phyloP scores from a whole-genome alignment of 192 early-diverging fungal genomes.

The Tieghemiomyces parasiticus region DNA sequence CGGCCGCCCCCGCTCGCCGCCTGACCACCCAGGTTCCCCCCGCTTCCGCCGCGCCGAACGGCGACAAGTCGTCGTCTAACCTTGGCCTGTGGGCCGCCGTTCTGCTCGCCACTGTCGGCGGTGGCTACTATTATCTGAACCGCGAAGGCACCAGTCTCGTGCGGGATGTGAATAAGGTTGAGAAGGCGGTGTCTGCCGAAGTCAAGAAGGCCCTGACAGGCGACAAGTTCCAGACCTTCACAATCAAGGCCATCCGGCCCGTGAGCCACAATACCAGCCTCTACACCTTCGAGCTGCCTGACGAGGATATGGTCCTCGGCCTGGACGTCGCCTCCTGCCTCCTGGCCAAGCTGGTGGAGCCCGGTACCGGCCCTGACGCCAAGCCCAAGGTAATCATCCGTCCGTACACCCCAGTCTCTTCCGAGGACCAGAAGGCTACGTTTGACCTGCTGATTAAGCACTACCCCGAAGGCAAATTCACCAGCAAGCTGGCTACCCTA shows the following conservation, averaged over 20 bases:
- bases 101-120: not conserved
- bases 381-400: constrained; percentile 45
- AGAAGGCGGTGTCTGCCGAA: not conserved
- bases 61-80: not conserved
- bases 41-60: not conserved
- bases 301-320: constrained; percentile 43
- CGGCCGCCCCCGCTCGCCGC: too few relatives aligned
- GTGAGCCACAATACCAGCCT: constrained; percentile 56
- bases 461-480: constrained; percentile 54
- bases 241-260: constrained; percentile 25
- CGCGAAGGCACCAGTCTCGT: not conserved
- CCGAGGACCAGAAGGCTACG: constrained; percentile 35
- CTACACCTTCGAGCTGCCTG: constrained; percentile 54
- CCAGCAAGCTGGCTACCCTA: constrained; percentile 44
- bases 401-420: constrained; percentile 66
- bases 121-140: not conserved
- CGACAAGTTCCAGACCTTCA: constrained; percentile 25
- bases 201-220: not conserved
- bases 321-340: constrained; percentile 63
- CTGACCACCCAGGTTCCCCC: not conserved
- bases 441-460: constrained; percentile 75
- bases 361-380: constrained; percentile 19
- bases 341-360: constrained; percentile 48
- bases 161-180: not conserved
- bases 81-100: not conserved